A percentile compares a stretch with the other conserved stretches of the same genome.
These are phyloP conservation scores for Papilionanthe hybrid DNA, from an alignment of 116 monocot genomes.

Conservation along the genomic window DNA sequence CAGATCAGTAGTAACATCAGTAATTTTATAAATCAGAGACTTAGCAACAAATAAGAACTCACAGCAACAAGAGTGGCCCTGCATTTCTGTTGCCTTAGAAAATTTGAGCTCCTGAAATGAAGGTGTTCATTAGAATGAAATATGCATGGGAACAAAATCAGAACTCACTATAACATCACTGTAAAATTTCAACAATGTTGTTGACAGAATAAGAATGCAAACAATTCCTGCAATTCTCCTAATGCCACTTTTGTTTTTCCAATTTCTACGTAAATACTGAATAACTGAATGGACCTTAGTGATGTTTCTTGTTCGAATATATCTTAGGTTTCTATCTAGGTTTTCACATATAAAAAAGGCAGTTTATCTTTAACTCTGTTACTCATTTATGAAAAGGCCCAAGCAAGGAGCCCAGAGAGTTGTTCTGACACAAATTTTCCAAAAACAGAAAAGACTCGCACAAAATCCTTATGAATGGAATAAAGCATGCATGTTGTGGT, in stretches of 20 bases:
- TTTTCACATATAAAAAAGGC: background rate
- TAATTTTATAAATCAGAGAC: background rate
- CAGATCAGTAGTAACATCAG: background rate
- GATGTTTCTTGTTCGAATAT: background rate
- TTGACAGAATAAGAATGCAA: background rate
- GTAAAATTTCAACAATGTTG: background rate
- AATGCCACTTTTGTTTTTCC: background rate
- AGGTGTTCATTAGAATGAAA: background rate
- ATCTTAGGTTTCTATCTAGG: background rate
- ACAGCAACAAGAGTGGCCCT: conserved; percentile 67
- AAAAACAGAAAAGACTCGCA: no score
- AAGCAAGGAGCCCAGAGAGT: no score
- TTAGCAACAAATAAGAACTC: conserved; percentile 16
- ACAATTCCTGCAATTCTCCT: background rate
- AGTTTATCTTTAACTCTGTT: no score
- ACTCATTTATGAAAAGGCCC: no score
- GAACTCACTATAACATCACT: background rate
- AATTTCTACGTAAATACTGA: background rate
- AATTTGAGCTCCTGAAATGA: conserved; percentile 53
- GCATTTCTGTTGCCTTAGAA: conserved; percentile 40
- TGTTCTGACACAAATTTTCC: no score
- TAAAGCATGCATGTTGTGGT: no score
- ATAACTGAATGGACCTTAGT: background rate
- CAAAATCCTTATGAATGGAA: no score
- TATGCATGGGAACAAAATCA: background rate